Evolutionary conservation across 257 asterid genomes (phyloP).

Genomic region (Ajuga chamaepitys): DNA sequence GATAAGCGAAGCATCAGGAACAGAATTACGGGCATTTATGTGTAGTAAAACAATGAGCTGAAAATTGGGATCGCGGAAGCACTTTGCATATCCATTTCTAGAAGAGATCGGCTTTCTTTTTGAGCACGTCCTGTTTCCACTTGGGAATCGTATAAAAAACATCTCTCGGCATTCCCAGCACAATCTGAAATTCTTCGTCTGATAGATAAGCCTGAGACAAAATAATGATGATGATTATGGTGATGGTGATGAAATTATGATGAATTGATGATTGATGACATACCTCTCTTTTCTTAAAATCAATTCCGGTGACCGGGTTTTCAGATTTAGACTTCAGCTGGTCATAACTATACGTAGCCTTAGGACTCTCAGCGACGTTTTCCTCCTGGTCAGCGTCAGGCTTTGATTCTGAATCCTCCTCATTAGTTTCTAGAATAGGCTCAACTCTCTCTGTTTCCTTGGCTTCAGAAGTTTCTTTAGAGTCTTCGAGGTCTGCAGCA

Average conservation of each 20-base stretch:
- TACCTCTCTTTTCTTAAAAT: constrained; percentile 78
- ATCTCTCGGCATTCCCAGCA: constrained; percentile 61
- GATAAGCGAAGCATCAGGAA: constrained; percentile 12
- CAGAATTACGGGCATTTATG: constrained; percentile 23
- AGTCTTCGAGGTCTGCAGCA: constrained; percentile 31
- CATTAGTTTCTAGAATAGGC: constrained; percentile 36
- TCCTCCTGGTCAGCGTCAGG: constrained; percentile 39
- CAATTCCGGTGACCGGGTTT: constrained; percentile 74
- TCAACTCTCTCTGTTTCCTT: constrained; percentile 32
- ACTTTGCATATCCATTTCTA: constrained; percentile 19
- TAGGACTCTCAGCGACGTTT: constrained; percentile 24
- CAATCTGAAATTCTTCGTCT: constrained; percentile 58
- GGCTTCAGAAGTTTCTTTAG: constrained; percentile 41
- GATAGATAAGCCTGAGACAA: constrained; percentile 75
- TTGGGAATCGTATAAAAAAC: constrained; percentile 62
- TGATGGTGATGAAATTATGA: neutral
- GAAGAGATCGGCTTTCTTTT: constrained; percentile 83
- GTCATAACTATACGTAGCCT: constrained; percentile 49
- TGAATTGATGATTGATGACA: neutral
- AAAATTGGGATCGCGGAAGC: neutral
- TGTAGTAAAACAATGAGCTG: constrained; percentile 3
- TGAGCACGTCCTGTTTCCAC: constrained; percentile 87
- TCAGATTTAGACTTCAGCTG: constrained; percentile 75
- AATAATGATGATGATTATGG: neutral
- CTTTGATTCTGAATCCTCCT: constrained; percentile 34